Conservation (phyloP, 108 stramenopile genomes). For the Chaetoceros tenuissimus region DNA sequence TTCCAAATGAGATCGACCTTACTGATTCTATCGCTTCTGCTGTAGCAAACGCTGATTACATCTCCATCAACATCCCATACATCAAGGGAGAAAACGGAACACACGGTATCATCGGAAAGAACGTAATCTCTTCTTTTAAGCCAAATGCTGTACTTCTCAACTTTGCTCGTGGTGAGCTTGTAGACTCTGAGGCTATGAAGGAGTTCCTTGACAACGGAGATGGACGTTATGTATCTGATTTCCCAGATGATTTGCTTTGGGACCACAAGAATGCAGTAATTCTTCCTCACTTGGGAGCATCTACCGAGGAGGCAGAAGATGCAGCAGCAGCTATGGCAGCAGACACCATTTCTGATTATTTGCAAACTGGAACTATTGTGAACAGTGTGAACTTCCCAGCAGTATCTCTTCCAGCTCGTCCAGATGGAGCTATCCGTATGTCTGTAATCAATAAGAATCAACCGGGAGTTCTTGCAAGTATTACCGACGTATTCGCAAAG, state of each 20-base stretch:
- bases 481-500: conserved; percentile 45
- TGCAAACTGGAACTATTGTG: conserved; percentile 51
- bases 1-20: conserved; percentile 42
- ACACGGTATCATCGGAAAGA: conserved; percentile 54
- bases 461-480: conserved; percentile 48
- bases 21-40: conserved; percentile 50
- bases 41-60: conserved; percentile 63
- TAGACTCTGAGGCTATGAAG: conserved; percentile 68
- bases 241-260: conserved; percentile 50
- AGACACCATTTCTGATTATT: conserved; percentile 44
- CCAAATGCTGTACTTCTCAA: conserved; percentile 67
- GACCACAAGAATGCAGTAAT: conserved; percentile 56
- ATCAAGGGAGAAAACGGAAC: conserved; percentile 55
- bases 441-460: conserved; percentile 59
- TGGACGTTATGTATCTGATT: conserved; percentile 51
- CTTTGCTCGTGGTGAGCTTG: conserved; percentile 82
- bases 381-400: conserved; percentile 70
- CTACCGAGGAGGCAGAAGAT: conserved; percentile 76
- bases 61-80: conserved; percentile 75
- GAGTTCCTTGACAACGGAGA: conserved; percentile 49
- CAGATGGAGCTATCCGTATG: conserved; percentile 25
- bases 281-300: conserved; percentile 77
- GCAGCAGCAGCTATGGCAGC: conserved; percentile 60
- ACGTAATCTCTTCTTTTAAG: conserved; percentile 47
- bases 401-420: conserved; percentile 20